Evolutionary conservation across 2,329 filamentous ascomycete species (phyloP), one percentile per base, ranked within the genome.

Genomic region (Teratosphaeria epicoccoides): DNA sequence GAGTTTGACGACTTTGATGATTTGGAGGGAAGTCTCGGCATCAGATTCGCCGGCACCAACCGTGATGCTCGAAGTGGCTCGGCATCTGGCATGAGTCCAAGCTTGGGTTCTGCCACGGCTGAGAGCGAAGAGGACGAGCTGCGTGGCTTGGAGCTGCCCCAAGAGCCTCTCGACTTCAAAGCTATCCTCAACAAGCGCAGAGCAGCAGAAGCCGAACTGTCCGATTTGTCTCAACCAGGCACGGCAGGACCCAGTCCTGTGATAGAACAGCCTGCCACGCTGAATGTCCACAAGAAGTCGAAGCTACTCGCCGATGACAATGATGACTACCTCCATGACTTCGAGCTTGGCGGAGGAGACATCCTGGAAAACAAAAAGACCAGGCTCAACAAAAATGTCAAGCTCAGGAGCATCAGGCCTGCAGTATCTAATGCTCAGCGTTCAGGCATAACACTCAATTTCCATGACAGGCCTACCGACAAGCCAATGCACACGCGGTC

Each of bases 121-220:
- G 93, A 96, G 72, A 97, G 90, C 64, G 91, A 96, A 65, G 90
- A 95, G 59, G 91, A 97, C 68, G 85, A 87, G 6, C 79, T 97
- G 54, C 87, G 93, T 55, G 91, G 91, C n/a, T 77, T 98, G 12
- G 75, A 95, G 20, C 76, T 97, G 17, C 93, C 93, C 0, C 78
- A 80, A 50, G 90, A 89, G 1, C 88, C 88, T 20, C 75, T 98
- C 49, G 84, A 95, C 68, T 86, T 97, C 62, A 80, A 81, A 40
- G 84, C 88, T 57, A 83, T 88, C 49, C 73, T 97, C 43, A 83
- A 83, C 61, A 83, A 82, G 63, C 79, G 86, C 55, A 82, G 85
- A 63, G 79, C 73, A 47, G 67, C 70, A 20, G 72, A 75, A 45
- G 62, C 63, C 20, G 64, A 65, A 25, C 53, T 66, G 23, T 64